Evolutionary conservation across 371 early-diverging fungal genomes (phyloP).

Genomic region (Dipsacomyces acuminosporus): DNA sequence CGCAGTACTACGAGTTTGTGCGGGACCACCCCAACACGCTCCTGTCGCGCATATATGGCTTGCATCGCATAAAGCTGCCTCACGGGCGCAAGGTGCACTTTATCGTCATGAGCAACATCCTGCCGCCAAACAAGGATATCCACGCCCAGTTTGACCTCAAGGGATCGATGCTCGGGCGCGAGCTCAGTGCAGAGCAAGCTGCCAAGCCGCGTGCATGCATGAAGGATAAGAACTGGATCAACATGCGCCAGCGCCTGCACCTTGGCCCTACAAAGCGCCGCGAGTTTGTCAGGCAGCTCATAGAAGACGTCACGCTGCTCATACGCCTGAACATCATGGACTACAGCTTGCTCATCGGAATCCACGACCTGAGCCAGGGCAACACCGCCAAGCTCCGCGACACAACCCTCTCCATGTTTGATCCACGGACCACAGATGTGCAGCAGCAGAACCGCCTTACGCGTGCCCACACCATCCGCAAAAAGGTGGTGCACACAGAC

Average conservation of each 20-base stretch:
- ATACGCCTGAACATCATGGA: conserved; percentile 89
- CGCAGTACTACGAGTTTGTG: conserved; percentile 85
- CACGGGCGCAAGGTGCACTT: conserved; percentile 91
- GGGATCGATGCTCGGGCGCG: conserved; percentile 87
- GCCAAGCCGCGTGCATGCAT: conserved; percentile 77
- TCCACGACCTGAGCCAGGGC: conserved; percentile 78
- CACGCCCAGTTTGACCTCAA: conserved; percentile 95
- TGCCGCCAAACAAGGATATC: conserved; percentile 93
- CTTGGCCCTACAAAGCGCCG: conserved; percentile 79
- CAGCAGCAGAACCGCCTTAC: conserved; percentile 51
- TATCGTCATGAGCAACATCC: conserved; percentile 97
- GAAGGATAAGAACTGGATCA: conserved; percentile 95
- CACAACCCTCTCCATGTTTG: conserved; percentile 73
- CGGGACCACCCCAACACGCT: conserved; percentile 89
- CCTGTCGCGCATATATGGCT: conserved; percentile 86
- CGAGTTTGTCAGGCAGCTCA: conserved; percentile 74
- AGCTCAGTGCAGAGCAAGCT: conserved; percentile 70
- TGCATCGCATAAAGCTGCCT: conserved; percentile 93
- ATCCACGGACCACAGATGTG: conserved; percentile 42
- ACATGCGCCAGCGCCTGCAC: conserved; percentile 61
- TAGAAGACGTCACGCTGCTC: conserved; percentile 76
- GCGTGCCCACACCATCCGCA: conserved; percentile 61
- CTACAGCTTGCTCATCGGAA: conserved; percentile 89
- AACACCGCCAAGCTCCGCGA: conserved; percentile 71
- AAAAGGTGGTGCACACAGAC: conserved; percentile 61